phyloP scores from a whole-genome alignment of 108 stramenopile species.

The Craspedostauros australis region DNA sequence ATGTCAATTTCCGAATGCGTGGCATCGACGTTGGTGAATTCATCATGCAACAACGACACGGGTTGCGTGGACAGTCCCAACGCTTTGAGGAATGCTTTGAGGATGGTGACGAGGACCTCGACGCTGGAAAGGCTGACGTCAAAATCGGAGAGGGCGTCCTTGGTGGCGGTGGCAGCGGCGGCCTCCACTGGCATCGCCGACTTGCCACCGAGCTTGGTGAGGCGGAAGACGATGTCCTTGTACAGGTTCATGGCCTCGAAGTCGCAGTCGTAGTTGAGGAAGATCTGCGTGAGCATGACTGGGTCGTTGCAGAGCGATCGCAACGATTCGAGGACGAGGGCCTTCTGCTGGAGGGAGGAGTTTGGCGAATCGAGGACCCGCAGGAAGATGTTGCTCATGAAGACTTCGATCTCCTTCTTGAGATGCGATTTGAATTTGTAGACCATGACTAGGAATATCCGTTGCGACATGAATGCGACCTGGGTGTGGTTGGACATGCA shows the following conservation, averaged over 20 bases:
- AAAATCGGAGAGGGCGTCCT: slow-evolving; percentile 56
- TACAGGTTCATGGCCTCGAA: slow-evolving; percentile 88
- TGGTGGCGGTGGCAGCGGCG: slow-evolving; percentile 33
- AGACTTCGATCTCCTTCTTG: slow-evolving; percentile 94
- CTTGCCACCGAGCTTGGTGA: slow-evolving; percentile 72
- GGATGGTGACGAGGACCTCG: slow-evolving; percentile 72
- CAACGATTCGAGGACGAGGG: slow-evolving; percentile 91
- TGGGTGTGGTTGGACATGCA: slow-evolving; percentile 88
- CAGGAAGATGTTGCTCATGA: slow-evolving; percentile 95
- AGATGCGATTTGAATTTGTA: slow-evolving; percentile 91
- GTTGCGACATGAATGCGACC: slow-evolving; percentile 90
- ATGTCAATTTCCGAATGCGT: too few species aligned
- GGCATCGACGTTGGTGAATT: slow-evolving; percentile 26
- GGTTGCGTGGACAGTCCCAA: slow-evolving; percentile 58
- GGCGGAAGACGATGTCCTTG: slow-evolving; percentile 87
- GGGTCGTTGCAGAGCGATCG: slow-evolving; percentile 85
- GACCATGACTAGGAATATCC: slow-evolving; percentile 91
- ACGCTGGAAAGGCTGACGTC: slow-evolving; percentile 68
- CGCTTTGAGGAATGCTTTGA: slow-evolving; percentile 62
- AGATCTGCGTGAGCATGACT: slow-evolving; percentile 85
- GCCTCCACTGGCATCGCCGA: slow-evolving; percentile 10
- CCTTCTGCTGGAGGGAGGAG: slow-evolving; percentile 92
- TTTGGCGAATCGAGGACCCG: slow-evolving; percentile 92
- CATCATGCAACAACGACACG: slow-evolving; percentile 23
- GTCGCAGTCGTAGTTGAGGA: slow-evolving; percentile 99